Base-by-base conservation (phyloP, 1,284 basidiomycete genomes). In the Leccinum subrobustum region DNA sequence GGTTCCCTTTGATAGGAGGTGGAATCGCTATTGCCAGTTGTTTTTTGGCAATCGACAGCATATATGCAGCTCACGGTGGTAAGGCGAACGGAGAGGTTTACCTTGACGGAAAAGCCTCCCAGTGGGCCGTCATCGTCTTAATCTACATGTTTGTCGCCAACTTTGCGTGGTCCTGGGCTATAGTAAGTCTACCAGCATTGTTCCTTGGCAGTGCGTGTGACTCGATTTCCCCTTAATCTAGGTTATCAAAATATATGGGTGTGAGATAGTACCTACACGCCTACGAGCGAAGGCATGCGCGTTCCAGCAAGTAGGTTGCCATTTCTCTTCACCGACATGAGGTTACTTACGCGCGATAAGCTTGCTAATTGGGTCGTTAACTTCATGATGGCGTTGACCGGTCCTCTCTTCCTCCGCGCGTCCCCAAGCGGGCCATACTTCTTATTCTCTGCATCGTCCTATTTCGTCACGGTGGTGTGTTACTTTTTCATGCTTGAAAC, bases 361-460 rank as follows among this genome's bases (percentile, higher is more conserved):
- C 63, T 69, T 52, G 60, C 63, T 9, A 65, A 66, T 57, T 67
- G 64, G 65, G 52, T 74, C n/a, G 72, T 80, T 18, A 83, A 83
- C 68, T 81, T 78, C 63, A 61, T 73, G 39, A 77, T 83, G 52
- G 79, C 81, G 6, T 74, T 79, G 64, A 75, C 80, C 7, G 79
- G 80, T 2, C 80, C 81, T 8, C 69, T 80, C 14, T 83, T 83
- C 72, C 76, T 84, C 44, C 72, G 75, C 2, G 66, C 70, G 37
- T 80, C 77, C 4, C 73, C 74, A 5, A 81, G 73, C 1, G 80
- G 78, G 3, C 79, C 81, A 1, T 84, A 83, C 67, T 83, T 83
- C 67, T 68, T 82, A 59, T 84, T 82, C 56, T 77, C 78, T 42
- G 67, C 66, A 25, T 78, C 75, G 56, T 66, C 75, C 35, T 71